Conservation (phyloP, 2,329 filamentous ascomycete species). For the Didymella exigua region DNA sequence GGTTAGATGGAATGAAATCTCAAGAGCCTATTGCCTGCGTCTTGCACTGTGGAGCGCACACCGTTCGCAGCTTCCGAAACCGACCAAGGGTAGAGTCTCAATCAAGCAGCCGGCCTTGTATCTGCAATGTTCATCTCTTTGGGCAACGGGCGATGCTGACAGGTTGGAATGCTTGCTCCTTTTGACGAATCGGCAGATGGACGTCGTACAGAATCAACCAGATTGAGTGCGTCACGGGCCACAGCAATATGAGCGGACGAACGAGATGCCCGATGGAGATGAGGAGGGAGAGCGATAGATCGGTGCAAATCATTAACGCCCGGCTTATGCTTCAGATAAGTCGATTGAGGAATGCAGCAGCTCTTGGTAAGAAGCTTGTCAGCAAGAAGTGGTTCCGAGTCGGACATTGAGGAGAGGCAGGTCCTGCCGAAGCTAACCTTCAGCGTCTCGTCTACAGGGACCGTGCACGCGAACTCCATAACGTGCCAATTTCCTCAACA, state of each 20-base stretch:
- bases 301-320: background rate
- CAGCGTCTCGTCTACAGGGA: background rate
- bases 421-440: background rate
- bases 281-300: background rate
- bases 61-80: slow-evolving; percentile 2
- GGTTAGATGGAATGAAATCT: background rate
- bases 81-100: background rate
- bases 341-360: background rate
- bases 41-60: background rate
- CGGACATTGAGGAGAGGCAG: slow-evolving; percentile 5
- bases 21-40: background rate
- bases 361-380: background rate
- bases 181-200: slow-evolving; percentile 11
- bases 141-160: slow-evolving; percentile 1
- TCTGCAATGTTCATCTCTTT: slow-evolving; percentile 2
- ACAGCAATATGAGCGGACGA: slow-evolving; percentile 6
- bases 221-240: slow-evolving; percentile 4
- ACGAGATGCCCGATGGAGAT: slow-evolving; percentile 1
- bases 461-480: no score
- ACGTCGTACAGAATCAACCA: slow-evolving; percentile 5
- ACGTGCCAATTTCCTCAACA: no score
- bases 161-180: slow-evolving; percentile 10
- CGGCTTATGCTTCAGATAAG: slow-evolving; percentile 1
- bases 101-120: slow-evolving; percentile 3
- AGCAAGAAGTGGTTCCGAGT: slow-evolving; percentile 2